A percentile compares a stretch with the other conserved stretches of the same genome.
phyloP scores from a whole-genome alignment of 768 basidiomycete species.

The Serendipita sp. region DNA sequence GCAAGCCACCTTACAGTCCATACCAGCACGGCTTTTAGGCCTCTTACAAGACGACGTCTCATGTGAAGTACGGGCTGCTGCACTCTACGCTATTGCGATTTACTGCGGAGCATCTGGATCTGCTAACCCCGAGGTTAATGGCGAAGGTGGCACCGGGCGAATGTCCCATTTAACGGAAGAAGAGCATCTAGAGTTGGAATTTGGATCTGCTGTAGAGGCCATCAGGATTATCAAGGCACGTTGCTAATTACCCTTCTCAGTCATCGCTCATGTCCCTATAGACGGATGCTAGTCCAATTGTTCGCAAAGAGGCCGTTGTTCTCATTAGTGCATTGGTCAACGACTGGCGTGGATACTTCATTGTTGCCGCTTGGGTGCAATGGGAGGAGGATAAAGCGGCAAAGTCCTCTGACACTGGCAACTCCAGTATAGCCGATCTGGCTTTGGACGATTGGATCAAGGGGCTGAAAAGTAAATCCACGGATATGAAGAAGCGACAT shows the following conservation, averaged over 20 bases:
- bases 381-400: constrained; percentile 62
- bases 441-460: constrained; percentile 71
- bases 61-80: constrained; percentile 83
- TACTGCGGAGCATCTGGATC: constrained; percentile 84
- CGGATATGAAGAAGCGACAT: constrained; percentile 55
- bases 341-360: constrained; percentile 93
- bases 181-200: constrained; percentile 43
- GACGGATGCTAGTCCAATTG: constrained; percentile 93
- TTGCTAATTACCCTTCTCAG: constrained; percentile 6
- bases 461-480: constrained; percentile 42
- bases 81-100: constrained; percentile 80
- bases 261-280: constrained; percentile 47
- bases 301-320: constrained; percentile 82
- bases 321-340: constrained; percentile 85
- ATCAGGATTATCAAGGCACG: constrained; percentile 4
- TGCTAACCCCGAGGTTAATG: constrained; percentile 42
- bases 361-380: constrained; percentile 91
- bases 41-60: constrained; percentile 65
- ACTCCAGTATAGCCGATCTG: constrained; percentile 49
- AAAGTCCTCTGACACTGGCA: constrained; percentile 3
- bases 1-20: constrained; percentile 57
- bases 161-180: constrained; percentile 59
- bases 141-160: constrained; percentile 75
- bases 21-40: constrained; percentile 66
- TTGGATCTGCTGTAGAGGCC: constrained; percentile 9